Conservation (phyloP, 2,329 filamentous ascomycete species). For the Colletotrichum eremochloae region DNA sequence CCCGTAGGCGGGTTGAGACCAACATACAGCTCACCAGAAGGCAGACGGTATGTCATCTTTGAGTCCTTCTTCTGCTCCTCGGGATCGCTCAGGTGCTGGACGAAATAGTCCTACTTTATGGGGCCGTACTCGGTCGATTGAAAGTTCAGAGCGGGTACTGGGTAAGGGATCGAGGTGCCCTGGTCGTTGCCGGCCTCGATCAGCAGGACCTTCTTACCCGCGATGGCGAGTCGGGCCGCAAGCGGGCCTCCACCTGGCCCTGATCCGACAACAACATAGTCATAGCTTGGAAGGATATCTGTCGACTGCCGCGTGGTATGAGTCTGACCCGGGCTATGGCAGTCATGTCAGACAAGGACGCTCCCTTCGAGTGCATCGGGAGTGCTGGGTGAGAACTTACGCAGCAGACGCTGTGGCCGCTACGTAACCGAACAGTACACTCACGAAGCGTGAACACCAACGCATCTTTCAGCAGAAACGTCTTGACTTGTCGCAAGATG, state of each 20-base stretch:
- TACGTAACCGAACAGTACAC: constrained; percentile 31
- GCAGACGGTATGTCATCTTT: constrained; percentile 64
- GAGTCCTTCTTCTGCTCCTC: constrained; percentile 57
- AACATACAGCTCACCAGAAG: constrained; percentile 54
- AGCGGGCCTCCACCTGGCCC: constrained; percentile 69
- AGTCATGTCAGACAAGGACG: not conserved
- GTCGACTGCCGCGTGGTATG: constrained; percentile 22
- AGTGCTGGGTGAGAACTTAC: constrained; percentile 15
- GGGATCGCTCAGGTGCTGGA: constrained; percentile 43
- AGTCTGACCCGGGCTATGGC: constrained; percentile 24
- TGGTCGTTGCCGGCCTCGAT: constrained; percentile 71
- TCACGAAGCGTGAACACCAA: constrained; percentile 20
- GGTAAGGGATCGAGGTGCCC: constrained; percentile 50
- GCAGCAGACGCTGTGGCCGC: constrained; percentile 29
- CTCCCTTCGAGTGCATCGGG: too few species aligned
- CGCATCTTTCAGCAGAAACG: constrained; percentile 30
- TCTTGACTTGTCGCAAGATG: not conserved
- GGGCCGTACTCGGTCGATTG: constrained; percentile 44
- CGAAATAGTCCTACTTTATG: constrained; percentile 44
- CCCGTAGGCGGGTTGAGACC: constrained; percentile 55
- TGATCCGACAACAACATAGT: constrained; percentile 72
- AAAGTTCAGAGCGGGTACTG: constrained; percentile 47
- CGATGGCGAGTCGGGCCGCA: constrained; percentile 67
- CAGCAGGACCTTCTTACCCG: constrained; percentile 68
- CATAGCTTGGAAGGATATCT: constrained; percentile 53